These are phyloP conservation scores for Dryadomyces quercus-mongolicae DNA, from an alignment of 2,329 filamentous ascomycete species.

Conservation along the genomic window DNA sequence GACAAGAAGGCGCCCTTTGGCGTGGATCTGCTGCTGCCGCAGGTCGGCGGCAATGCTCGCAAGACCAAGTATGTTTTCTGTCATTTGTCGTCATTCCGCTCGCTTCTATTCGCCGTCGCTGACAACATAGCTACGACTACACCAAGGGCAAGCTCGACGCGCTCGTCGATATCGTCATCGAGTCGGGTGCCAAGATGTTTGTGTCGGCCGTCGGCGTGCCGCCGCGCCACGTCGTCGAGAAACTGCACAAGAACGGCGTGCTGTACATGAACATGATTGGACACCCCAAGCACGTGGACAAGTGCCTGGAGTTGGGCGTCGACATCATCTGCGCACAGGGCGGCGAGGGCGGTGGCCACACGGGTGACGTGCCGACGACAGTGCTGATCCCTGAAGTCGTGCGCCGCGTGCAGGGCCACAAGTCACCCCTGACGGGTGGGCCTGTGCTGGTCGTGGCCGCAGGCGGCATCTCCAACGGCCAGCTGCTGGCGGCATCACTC, in stretches of 20 bases:
- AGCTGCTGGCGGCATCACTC: conserved; percentile 76
- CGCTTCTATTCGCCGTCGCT: too few relatives aligned
- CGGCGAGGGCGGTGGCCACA: conserved; percentile 94
- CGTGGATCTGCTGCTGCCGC: conserved; percentile 84
- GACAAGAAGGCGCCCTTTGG: conserved; percentile 95
- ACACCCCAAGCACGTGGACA: conserved; percentile 97
- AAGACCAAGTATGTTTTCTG: conserved; percentile 66
- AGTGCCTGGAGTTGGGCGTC: conserved; percentile 81
- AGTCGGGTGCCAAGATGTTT: conserved; percentile 82
- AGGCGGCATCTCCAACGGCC: conserved; percentile 87
- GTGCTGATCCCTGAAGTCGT: conserved; percentile 89
- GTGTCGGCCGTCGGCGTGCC: conserved; percentile 94
- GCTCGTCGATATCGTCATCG: conserved; percentile 84
- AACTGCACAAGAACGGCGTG: conserved; percentile 74
- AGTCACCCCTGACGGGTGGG: conserved; percentile 73
- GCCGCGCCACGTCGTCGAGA: conserved; percentile 77
- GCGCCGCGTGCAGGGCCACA: conserved; percentile 66
- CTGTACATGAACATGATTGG: conserved; percentile 99
- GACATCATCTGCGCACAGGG: conserved; percentile 98
- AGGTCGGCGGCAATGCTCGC: conserved; percentile 85
- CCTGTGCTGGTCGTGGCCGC: conserved; percentile 89
- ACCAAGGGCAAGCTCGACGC: conserved; percentile 96
- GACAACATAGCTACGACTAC: conserved; percentile 77
- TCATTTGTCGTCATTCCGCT: too few relatives aligned
- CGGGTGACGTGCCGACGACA: conserved; percentile 83